phyloP scores from a whole-genome alignment of 441 rosid genomes.

The Populus tomentosa region DNA sequence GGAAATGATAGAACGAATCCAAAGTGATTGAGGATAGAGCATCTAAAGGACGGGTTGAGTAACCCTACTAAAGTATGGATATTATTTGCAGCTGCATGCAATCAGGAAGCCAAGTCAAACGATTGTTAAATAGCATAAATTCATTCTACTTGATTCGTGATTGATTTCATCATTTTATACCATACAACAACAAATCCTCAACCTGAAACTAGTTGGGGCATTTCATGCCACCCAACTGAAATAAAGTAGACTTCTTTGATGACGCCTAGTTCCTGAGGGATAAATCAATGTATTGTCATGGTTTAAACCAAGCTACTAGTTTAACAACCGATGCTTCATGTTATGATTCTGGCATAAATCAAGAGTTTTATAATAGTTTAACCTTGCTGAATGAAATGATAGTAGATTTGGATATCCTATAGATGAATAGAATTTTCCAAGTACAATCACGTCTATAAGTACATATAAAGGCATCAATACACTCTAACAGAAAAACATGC shows the following conservation, averaged over 20 bases:
- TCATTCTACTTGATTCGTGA: too few relatives aligned
- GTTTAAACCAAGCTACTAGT: background rate
- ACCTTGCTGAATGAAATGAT: background rate
- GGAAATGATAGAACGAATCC: background rate
- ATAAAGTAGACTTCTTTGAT: background rate
- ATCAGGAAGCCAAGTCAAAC: too few relatives aligned
- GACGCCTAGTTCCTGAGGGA: background rate
- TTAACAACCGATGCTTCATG: background rate
- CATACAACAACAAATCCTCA: background rate
- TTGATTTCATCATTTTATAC: background rate
- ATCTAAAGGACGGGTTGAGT: background rate
- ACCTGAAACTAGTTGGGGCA: background rate
- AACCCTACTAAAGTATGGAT: too few relatives aligned
- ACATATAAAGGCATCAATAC: background rate
- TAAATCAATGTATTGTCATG: background rate
- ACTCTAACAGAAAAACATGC: background rate
- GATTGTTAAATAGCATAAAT: too few relatives aligned
- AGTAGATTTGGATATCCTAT: background rate
- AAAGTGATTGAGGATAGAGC: background rate
- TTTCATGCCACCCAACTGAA: background rate
- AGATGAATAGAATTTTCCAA: background rate
- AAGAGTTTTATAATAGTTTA: background rate
- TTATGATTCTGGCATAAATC: background rate
- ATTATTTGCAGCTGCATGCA: too few relatives aligned
- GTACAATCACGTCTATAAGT: background rate